phyloP scores from a whole-genome alignment of 129 eudicot species.

The Erigeron canadensis region DNA sequence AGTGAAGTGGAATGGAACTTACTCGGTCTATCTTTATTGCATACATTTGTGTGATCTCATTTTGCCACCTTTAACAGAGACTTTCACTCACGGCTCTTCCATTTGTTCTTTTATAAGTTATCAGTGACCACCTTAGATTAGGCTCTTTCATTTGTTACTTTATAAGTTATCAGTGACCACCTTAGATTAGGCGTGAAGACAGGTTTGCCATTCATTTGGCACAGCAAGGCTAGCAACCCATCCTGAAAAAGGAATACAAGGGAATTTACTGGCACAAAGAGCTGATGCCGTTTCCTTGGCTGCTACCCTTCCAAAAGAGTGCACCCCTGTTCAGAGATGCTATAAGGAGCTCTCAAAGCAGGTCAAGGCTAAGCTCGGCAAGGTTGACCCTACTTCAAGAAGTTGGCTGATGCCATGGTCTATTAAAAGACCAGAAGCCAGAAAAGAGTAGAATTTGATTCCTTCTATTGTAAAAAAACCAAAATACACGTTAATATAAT shows the following conservation, averaged over 20 bases:
- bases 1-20: too few species aligned
- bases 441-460: too few species aligned
- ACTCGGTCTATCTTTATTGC: too few species aligned
- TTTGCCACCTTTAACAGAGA: neutral
- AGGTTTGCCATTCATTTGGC: slow-evolving; percentile 64
- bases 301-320: slow-evolving; percentile 47
- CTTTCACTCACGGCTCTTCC: neutral
- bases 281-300: slow-evolving; percentile 53
- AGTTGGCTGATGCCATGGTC: slow-evolving; percentile 59
- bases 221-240: slow-evolving; percentile 71
- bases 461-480: too few species aligned
- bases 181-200: slow-evolving; percentile 55
- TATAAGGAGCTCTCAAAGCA: slow-evolving; percentile 54
- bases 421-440: too few species aligned
- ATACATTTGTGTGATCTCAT: neutral
- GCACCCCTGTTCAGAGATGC: slow-evolving; percentile 58
- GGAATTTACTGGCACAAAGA: slow-evolving; percentile 70
- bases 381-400: slow-evolving; percentile 45
- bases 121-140: slow-evolving; percentile 53
- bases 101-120: slow-evolving; percentile 37
- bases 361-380: slow-evolving; percentile 51
- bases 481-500: too few species aligned
- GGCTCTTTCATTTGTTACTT: too few species aligned
- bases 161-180: slow-evolving; percentile 60
- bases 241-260: slow-evolving; percentile 64